These are phyloP conservation scores for Ophiocordyceps camponoti-rufipedis DNA, from an alignment of 2,329 filamentous ascomycete genomes.

Conservation along the genomic window DNA sequence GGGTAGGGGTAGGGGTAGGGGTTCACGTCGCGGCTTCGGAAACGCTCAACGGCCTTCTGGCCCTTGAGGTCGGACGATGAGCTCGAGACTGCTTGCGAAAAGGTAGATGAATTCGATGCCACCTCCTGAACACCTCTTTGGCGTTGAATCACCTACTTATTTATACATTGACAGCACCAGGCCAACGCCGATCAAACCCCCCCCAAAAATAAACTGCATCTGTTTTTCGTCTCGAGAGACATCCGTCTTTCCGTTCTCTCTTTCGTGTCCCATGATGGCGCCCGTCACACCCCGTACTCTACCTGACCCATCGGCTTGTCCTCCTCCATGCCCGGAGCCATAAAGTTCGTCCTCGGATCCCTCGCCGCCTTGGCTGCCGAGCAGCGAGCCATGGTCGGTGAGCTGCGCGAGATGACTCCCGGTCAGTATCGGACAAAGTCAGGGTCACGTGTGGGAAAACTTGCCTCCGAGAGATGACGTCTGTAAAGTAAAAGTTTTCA, in stretches of 20 bases:
- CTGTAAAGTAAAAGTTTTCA: constrained; percentile 96
- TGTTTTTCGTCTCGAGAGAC: constrained; percentile 18
- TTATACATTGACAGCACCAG: constrained; percentile 19
- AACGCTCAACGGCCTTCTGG: no score
- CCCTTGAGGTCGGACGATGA: no score
- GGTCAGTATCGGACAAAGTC: constrained; percentile 7
- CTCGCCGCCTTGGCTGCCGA: constrained; percentile 77
- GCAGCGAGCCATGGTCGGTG: constrained; percentile 95
- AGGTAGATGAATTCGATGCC: not conserved
- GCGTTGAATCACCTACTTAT: not conserved
- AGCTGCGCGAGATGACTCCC: constrained; percentile 33
- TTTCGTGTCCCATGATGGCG: not conserved
- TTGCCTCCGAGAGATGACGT: constrained; percentile 88
- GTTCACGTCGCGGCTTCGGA: no score
- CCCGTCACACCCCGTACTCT: constrained; percentile 32
- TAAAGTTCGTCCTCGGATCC: constrained; percentile 61
- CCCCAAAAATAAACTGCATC: constrained; percentile 11
- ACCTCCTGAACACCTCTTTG: not conserved
- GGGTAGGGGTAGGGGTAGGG: no score
- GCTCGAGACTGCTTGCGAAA: no score
- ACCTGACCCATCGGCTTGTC: constrained; percentile 43
- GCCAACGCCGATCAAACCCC: constrained; percentile 10
- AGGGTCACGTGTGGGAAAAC: constrained; percentile 11
- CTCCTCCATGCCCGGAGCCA: constrained; percentile 52
- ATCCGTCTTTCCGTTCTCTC: constrained; percentile 7